These are phyloP conservation scores for Colletotrichum chlorophyti DNA, from an alignment of 2,329 filamentous ascomycete species.

Conservation along the genomic window DNA sequence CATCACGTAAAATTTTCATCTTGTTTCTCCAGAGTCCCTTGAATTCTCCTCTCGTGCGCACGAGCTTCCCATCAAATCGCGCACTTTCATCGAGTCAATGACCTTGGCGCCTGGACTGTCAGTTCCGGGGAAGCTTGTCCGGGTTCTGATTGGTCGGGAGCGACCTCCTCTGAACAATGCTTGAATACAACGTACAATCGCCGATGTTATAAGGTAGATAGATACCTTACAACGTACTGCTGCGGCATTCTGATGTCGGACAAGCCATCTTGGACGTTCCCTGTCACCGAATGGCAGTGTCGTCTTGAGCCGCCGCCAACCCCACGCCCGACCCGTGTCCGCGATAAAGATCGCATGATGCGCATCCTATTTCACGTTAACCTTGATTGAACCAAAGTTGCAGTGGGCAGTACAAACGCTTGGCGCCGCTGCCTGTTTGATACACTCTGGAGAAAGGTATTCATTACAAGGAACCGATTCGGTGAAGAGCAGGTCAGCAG, in stretches of 20 bases:
- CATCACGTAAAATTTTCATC: constrained; percentile 23
- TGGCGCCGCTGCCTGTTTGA: neutral
- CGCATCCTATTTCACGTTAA: neutral
- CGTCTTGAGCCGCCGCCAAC: too few relatives aligned
- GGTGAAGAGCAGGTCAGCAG: neutral
- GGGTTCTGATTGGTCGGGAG: constrained; percentile 6
- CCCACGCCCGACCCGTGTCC: neutral
- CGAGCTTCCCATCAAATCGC: constrained; percentile 10
- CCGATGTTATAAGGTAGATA: too few relatives aligned
- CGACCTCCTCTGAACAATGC: neutral
- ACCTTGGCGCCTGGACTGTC: neutral
- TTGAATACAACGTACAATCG: too few relatives aligned
- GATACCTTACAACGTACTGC: too few relatives aligned
- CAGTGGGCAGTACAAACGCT: neutral
- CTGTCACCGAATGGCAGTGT: too few relatives aligned
- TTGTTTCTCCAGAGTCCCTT: constrained; percentile 24
- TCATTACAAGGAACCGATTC: neutral
- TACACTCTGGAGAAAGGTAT: neutral
- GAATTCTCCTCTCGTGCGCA: neutral
- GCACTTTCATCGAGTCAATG: neutral
- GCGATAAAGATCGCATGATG: constrained; percentile 6
- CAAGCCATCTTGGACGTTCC: too few relatives aligned
- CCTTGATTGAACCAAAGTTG: neutral
- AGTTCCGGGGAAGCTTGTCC: constrained; percentile 9
- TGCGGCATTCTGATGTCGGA: too few relatives aligned